These are phyloP conservation scores for Talaromyces sp. DNA, from an alignment of 2,329 filamentous ascomycete genomes.

Conservation along the genomic window DNA sequence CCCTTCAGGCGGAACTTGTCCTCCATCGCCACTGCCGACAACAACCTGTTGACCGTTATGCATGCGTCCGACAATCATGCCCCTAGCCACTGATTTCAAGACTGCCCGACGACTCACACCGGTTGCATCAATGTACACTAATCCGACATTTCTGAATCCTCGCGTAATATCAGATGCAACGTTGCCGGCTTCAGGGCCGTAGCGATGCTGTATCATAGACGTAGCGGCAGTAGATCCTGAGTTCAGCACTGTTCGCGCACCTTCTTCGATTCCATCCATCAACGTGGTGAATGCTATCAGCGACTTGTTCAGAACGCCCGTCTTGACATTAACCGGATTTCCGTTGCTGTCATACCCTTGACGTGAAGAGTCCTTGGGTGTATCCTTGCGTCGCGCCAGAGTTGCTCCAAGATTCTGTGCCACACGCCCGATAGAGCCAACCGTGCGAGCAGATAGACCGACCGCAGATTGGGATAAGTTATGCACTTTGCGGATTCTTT, in stretches of 20 bases:
- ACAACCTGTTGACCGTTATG: slow-evolving; percentile 46
- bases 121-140: slow-evolving; percentile 95
- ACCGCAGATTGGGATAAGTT: slow-evolving; percentile 77
- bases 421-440: slow-evolving; percentile 74
- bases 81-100: slow-evolving; percentile 91
- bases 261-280: slow-evolving; percentile 86
- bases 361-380: slow-evolving; percentile 36
- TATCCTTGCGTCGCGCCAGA: slow-evolving; percentile 59
- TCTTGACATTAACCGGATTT: slow-evolving; percentile 67
- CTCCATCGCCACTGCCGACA: slow-evolving; percentile 45
- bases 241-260: slow-evolving; percentile 70
- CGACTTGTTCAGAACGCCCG: slow-evolving; percentile 88
- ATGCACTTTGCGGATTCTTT: slow-evolving; percentile 81
- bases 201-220: slow-evolving; percentile 82
- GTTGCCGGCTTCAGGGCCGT: slow-evolving; percentile 76
- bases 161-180: slow-evolving; percentile 71
- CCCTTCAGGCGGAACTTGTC: slow-evolving; percentile 22
- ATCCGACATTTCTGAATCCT: slow-evolving; percentile 89
- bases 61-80: slow-evolving; percentile 62
- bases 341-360: slow-evolving; percentile 67
- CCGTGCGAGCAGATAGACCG: slow-evolving; percentile 74
- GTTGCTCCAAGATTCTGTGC: slow-evolving; percentile 86
- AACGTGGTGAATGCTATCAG: slow-evolving; percentile 95
- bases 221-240: slow-evolving; percentile 73
- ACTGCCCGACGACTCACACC: slow-evolving; percentile 86